phyloP scores from a whole-genome alignment of 768 basidiomycete species.

The Phaeotremella skinneri region DNA sequence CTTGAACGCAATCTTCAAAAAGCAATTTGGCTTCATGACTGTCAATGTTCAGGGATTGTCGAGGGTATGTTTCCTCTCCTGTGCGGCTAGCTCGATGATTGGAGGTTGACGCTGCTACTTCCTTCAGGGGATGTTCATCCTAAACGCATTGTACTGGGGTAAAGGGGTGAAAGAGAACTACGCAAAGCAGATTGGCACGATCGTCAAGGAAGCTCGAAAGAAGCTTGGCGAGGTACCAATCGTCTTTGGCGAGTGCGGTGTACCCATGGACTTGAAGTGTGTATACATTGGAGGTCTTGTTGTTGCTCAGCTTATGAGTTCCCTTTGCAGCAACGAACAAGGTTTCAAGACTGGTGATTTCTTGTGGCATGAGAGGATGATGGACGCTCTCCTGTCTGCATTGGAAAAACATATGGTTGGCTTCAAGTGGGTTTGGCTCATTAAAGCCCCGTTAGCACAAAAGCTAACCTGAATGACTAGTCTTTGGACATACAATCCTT shows the following conservation, averaged over 20 bases:
- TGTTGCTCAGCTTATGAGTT: conserved; percentile 1
- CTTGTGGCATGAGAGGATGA: conserved; percentile 81
- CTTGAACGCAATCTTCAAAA: conserved; percentile 78
- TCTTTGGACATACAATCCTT: conserved; percentile 91
- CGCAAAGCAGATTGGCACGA: conserved; percentile 71
- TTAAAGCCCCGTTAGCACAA: too few species aligned
- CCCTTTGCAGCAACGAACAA: conserved; percentile 59
- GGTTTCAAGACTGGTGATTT: conserved; percentile 74
- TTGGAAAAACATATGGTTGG: conserved; percentile 73
- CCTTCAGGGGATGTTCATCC: conserved; percentile 77
- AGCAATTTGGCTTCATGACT: conserved; percentile 77
- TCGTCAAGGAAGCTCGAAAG: conserved; percentile 67
- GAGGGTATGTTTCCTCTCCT: conserved; percentile 57
- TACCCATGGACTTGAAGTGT: conserved; percentile 97
- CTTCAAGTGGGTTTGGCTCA: conserved; percentile 69
- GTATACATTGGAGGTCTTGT: conserved; percentile 36
- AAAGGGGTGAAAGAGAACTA: conserved; percentile 82
- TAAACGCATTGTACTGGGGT: conserved; percentile 83
- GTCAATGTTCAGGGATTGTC: conserved; percentile 93
- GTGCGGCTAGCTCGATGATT: neutral
- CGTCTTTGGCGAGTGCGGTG: conserved; percentile 85
- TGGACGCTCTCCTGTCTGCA: conserved; percentile 86
- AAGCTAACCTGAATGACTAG: conserved; percentile 53
- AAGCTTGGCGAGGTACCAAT: conserved; percentile 78
- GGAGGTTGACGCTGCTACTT: conserved; percentile 2